Percentiles rank a stretch among this genome's conserved stretches.
Conservation (phyloP, 2,329 filamentous ascomycete genomes). For the Calonectria multiphialidica region DNA sequence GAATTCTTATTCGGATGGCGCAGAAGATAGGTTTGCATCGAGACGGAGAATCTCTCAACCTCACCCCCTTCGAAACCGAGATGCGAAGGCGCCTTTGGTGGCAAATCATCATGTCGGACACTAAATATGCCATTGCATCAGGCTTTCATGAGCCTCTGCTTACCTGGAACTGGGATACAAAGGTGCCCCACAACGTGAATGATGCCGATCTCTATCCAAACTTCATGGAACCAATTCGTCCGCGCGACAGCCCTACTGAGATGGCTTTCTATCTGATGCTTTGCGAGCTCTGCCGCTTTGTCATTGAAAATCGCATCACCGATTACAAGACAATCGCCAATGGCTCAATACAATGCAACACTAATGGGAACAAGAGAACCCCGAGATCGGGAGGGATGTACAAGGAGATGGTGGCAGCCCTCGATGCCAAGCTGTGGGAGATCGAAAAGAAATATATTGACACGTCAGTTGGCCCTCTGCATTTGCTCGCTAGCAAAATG, state of each 20-base stretch:
- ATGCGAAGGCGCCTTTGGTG: constrained; percentile 24
- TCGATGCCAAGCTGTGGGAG: constrained; percentile 7
- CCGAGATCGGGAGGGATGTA: background rate
- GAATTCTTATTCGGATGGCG: constrained; percentile 21
- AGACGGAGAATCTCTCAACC: constrained; percentile 8
- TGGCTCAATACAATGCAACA: background rate
- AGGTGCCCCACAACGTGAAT: constrained; percentile 22
- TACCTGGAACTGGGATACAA: constrained; percentile 23
- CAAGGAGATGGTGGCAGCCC: background rate
- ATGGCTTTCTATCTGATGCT: constrained; percentile 20
- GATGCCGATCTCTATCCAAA: constrained; percentile 23
- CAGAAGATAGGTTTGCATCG: constrained; percentile 20
- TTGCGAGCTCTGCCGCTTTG: constrained; percentile 11
- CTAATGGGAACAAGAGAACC: background rate
- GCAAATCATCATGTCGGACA: constrained; percentile 25
- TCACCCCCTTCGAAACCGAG: constrained; percentile 19
- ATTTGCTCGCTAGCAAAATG: constrained; percentile 10
- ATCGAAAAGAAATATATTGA: constrained; percentile 15
- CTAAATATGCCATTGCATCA: constrained; percentile 20
- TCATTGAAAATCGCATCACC: constrained; percentile 21
- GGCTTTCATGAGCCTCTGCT: constrained; percentile 23
- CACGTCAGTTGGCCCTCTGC: constrained; percentile 7
- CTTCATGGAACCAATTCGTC: constrained; percentile 18
- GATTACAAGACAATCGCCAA: constrained; percentile 10
- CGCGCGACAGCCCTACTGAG: constrained; percentile 18